Conservation (phyloP, 148 eudicot species). For the Amaranthus hypochondriacus region DNA sequence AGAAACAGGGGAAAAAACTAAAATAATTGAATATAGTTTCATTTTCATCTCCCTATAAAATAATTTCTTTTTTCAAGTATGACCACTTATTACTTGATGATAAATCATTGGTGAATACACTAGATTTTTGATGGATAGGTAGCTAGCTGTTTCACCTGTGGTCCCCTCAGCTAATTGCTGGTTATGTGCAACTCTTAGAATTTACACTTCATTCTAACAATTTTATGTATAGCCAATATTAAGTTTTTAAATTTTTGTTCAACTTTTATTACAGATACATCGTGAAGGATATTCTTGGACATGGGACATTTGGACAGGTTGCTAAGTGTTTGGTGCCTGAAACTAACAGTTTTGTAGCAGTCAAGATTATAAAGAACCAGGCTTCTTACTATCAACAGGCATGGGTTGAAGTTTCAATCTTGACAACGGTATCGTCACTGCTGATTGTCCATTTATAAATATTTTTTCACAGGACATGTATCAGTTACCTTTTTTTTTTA, state of each 20-base stretch:
- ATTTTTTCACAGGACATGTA: conserved; percentile 10
- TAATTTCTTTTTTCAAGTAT: neutral
- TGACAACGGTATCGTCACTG: conserved; percentile 58
- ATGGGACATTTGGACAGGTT: conserved; percentile 98
- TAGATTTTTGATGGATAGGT: neutral
- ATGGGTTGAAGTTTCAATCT: conserved; percentile 87
- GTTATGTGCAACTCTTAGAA: too few species aligned
- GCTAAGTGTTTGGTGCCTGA: conserved; percentile 97
- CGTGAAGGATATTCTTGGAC: conserved; percentile 95
- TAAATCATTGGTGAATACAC: neutral
- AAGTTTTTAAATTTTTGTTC: conserved; percentile 1
- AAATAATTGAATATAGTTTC: neutral
- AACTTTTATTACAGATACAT: conserved; percentile 52
- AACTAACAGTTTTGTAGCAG: conserved; percentile 72
- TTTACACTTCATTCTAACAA: neutral
- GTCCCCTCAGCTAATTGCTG: too few species aligned
- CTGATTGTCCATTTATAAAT: conserved; percentile 11
- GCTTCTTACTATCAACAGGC: conserved; percentile 98
- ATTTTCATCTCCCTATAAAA: neutral
- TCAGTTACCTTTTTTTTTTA: neutral
- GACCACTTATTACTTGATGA: neutral
- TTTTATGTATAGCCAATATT: conserved; percentile 3
- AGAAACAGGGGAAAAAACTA: too few species aligned
- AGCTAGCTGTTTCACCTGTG: neutral
- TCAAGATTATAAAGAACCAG: conserved; percentile 90